Evolutionary conservation across 2,329 filamentous ascomycete species (phyloP).

Genomic region (Fusarium redolens): DNA sequence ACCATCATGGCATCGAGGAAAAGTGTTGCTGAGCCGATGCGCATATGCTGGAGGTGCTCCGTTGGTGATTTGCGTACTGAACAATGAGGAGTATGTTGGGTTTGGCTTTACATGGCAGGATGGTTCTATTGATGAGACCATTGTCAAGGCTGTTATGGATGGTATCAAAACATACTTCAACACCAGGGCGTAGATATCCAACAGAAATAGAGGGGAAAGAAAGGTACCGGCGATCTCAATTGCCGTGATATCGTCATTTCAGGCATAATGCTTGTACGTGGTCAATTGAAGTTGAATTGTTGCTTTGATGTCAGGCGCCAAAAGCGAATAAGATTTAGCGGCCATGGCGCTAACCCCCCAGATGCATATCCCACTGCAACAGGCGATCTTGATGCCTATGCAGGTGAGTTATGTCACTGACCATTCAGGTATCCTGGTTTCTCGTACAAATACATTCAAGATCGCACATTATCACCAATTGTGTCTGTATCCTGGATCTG

Average conservation of each 20-base stretch:
- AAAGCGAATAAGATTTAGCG: neutral
- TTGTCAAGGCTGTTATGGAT: neutral
- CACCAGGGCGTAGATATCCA: rapidly evolving
- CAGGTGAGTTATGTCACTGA: neutral
- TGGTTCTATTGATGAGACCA: neutral
- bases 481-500: too few species aligned
- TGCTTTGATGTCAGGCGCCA: neutral
- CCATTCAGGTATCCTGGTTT: neutral
- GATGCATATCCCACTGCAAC: neutral
- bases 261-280: neutral
- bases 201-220: neutral
- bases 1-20: neutral
- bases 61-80: neutral
- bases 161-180: neutral
- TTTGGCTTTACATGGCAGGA: conserved; percentile 10
- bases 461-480: neutral
- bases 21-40: conserved; percentile 1
- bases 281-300: neutral
- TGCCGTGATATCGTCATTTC: neutral
- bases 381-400: neutral
- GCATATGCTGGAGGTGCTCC: conserved; percentile 2
- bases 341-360: neutral
- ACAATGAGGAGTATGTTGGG: neutral
- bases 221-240: neutral
- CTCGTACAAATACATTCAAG: neutral